phyloP scores from a whole-genome alignment of 805 yeast genomes.

The Wilhelminamyces savonicus region DNA sequence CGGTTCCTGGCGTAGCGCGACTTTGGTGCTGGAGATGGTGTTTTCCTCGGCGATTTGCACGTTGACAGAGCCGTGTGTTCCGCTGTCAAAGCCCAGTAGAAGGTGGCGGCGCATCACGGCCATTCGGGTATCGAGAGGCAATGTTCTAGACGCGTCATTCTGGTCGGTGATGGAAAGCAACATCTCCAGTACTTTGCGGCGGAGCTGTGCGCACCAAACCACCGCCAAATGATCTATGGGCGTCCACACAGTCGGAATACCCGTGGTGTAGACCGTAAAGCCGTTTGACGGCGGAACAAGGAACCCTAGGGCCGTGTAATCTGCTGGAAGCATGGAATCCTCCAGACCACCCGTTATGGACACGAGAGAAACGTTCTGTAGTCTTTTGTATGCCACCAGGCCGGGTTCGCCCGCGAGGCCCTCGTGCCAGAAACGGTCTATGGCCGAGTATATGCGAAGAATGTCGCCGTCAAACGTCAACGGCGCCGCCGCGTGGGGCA shows the following conservation, averaged over 20 bases:
- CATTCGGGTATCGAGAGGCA: conserved; percentile 53
- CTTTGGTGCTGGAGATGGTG: too few species aligned
- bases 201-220: conserved; percentile 91
- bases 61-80: conserved; percentile 18
- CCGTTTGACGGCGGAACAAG: conserved; percentile 72
- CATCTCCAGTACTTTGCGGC: conserved; percentile 54
- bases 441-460: conserved; percentile 61
- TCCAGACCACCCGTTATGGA: conserved; percentile 86
- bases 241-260: conserved; percentile 89
- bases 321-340: conserved; percentile 83
- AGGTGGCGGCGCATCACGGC: conserved; percentile 38
- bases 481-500: conserved; percentile 92
- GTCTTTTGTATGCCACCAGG: conserved; percentile 37
- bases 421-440: conserved; percentile 75
- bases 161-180: conserved; percentile 57
- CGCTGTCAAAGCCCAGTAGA: conserved; percentile 53
- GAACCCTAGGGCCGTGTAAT: conserved; percentile 71
- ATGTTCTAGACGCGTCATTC: conserved; percentile 41
- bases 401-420: conserved; percentile 35
- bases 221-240: conserved; percentile 92
- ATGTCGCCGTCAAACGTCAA: conserved; percentile 90
- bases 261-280: conserved; percentile 74
- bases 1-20: too few species aligned
- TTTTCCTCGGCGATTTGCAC: too few species aligned
- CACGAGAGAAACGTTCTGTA: conserved; percentile 57